phyloP scores from a whole-genome alignment of 2,329 filamentous ascomycete genomes.

The Claviceps cyperi region DNA sequence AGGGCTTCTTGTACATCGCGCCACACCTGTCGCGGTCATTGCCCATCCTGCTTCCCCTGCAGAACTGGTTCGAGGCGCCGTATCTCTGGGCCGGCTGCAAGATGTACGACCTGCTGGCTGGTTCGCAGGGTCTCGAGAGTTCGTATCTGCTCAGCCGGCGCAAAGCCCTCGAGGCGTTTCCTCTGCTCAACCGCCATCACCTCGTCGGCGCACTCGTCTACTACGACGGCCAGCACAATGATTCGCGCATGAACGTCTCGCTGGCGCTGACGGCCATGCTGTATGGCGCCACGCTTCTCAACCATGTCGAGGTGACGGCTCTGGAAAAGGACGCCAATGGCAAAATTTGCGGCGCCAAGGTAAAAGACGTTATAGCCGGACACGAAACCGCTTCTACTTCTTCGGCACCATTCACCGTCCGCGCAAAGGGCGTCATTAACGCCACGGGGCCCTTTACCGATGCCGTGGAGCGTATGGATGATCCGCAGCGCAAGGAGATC shows the following conservation, averaged over 20 bases:
- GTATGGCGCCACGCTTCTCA: slow-evolving; percentile 67
- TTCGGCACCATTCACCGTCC: slow-evolving; percentile 50
- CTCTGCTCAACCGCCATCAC: slow-evolving; percentile 60
- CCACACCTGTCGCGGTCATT: slow-evolving; percentile 70
- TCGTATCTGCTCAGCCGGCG: slow-evolving; percentile 69
- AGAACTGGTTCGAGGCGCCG: slow-evolving; percentile 73
- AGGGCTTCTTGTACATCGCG: slow-evolving; percentile 71
- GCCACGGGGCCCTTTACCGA: slow-evolving; percentile 74
- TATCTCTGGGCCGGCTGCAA: slow-evolving; percentile 61
- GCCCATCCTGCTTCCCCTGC: slow-evolving; percentile 69
- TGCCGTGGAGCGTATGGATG: slow-evolving; percentile 67
- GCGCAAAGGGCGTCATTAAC: slow-evolving; percentile 70
- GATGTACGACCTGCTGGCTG: slow-evolving; percentile 68
- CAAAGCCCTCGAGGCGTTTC: slow-evolving; percentile 65
- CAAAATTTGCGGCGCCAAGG: slow-evolving; percentile 51
- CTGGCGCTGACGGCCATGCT: slow-evolving; percentile 67
- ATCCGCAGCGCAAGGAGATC: slow-evolving; percentile 52
- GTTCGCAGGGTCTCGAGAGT: slow-evolving; percentile 67
- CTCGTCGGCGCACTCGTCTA: slow-evolving; percentile 70
- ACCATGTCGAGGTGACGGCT: slow-evolving; percentile 65
- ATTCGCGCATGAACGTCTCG: slow-evolving; percentile 77
- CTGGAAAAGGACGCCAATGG: slow-evolving; percentile 58
- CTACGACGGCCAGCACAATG: slow-evolving; percentile 78
- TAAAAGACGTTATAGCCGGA: slow-evolving; percentile 42
- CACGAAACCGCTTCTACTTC: slow-evolving; percentile 19